Evolutionary conservation across 176 grass and related monocot species (phyloP), one percentile per base, ranked within the genome.

Genomic region (Phyllostachys edulis): DNA sequence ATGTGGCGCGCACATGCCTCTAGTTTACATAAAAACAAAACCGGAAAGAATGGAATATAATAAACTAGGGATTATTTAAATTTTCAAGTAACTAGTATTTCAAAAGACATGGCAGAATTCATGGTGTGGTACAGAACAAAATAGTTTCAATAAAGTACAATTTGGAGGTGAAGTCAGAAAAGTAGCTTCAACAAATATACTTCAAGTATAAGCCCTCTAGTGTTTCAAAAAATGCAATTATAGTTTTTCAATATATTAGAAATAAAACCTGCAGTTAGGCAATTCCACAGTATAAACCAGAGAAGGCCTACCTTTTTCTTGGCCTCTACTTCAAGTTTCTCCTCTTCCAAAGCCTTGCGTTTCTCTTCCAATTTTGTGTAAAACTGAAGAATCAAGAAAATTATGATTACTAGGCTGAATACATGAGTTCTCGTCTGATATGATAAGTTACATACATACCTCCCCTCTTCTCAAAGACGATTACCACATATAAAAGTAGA

Each of bases 281-380:
- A 42, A 45, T 39, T 11, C 38, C 38, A 81, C 36, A 9, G 27
- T 66, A 54, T 29, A 67, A 80, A 73, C 3, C 24, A 11, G 61
- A 72, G 71, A n/a, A 51, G n/a, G 38, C 47, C 11, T 64, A 90
- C 92, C 90, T 81, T 94, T 85, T 84, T 94, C 70, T 87, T 88
- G 20, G 90, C 87, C 77, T 94, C 92, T 88, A 75, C 85, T 80
- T 92, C 81, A 63, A n/a, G n/a, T n/a, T n/a, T n/a, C n/a, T n/a
- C n/a, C n/a, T n/a, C n/a, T n/a, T n/a, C n/a, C n/a, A n/a, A n/a
- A n/a, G n/a, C n/a, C n/a, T n/a, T n/a, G n/a, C n/a, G n/a, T n/a
- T n/a, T n/a, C n/a, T n/a, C n/a, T n/a, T n/a, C n/a, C n/a, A n/a
- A n/a, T n/a, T n/a, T n/a, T n/a, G n/a, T n/a, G n/a, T n/a, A n/a